Percentiles rank a stretch among this genome's conserved stretches.
These are phyloP conservation scores for Monilinia fructicola DNA, from an alignment of 2,329 filamentous ascomycete genomes.

Conservation along the genomic window DNA sequence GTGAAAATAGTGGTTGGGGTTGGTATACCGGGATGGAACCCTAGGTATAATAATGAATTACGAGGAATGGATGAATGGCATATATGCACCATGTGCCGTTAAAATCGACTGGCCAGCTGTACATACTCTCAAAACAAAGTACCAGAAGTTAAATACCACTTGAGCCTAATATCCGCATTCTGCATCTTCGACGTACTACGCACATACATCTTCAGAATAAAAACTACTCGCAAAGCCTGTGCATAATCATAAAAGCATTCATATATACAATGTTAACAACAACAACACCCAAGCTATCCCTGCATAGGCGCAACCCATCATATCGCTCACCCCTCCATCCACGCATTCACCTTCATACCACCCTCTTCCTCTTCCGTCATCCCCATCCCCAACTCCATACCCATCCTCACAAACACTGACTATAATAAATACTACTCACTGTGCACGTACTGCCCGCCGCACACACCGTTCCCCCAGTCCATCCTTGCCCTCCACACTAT, in stretches of 20 bases:
- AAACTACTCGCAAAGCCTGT: not conserved
- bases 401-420: constrained; percentile 28
- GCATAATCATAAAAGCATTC: not conserved
- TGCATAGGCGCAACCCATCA: not conserved
- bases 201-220: not conserved
- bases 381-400: not conserved
- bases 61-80: not conserved
- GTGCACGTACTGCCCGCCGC: constrained; percentile 29
- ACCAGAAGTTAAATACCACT: not conserved
- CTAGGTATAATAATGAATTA: constrained; percentile 1
- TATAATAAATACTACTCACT: constrained; percentile 29
- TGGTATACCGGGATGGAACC: not conserved
- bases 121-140: not conserved
- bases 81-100: not conserved
- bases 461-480: constrained; percentile 30
- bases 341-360: not conserved
- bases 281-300: not conserved
- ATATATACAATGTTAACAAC: not conserved
- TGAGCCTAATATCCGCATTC: not conserved
- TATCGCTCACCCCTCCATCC: too few species aligned
- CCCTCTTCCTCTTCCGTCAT: not conserved
- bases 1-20: not conserved
- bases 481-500: constrained; percentile 33
- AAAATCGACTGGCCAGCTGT: not conserved
- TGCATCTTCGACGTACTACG: not conserved